Evolutionary conservation across 306 rosid species (phyloP), one percentile per base, ranked within the genome.

Genomic region (Cyclanthera cordifolia): DNA sequence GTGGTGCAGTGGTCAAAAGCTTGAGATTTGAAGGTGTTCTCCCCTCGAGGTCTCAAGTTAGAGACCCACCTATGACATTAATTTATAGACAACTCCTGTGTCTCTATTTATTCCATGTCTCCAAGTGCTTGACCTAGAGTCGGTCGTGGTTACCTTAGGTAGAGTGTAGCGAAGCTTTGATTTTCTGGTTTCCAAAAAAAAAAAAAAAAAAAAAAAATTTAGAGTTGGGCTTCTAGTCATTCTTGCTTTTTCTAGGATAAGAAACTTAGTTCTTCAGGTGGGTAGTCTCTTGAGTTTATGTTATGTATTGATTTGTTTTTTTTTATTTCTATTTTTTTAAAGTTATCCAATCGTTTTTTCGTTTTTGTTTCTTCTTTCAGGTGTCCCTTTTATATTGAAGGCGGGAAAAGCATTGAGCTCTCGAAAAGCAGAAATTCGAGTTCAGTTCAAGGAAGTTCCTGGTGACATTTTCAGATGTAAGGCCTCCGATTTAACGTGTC

Each of bases 371-470:
- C 65, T 51, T 53, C 75, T 67, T 51, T 51, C 73, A 93, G 99
- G 99, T 71, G 99, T 93, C 47, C 97, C 99, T 34, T 90, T 93
- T 80, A 86, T 93, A 68, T 61, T 93, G 16, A 93, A 93, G 85
- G 99, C 99, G 14, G 99, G 99, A 70, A 93, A 93, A 80, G 97
- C 99, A 71, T 80, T 93, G 56, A 83, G 61, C 71, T 79, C 99
- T 37, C 82, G 95, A 58, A 93, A 93, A 85, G 97, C 99, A 17
- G 99, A 93, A 43, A 86, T 93, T 68, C 82, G 99, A 77, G 77
- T 93, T 83, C 99, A 93, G 78, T 88, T 93, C 76, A 93, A 90
- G 87, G 99, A 93, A 80, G 97, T 90, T 53, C 97, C 99, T 21
- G 99, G 99, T 75, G 99, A 93, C 80, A 90, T 93, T 80, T 93